These are phyloP conservation scores for Nakazawaea holstii DNA, from an alignment of 805 yeast species.

Conservation along the genomic window DNA sequence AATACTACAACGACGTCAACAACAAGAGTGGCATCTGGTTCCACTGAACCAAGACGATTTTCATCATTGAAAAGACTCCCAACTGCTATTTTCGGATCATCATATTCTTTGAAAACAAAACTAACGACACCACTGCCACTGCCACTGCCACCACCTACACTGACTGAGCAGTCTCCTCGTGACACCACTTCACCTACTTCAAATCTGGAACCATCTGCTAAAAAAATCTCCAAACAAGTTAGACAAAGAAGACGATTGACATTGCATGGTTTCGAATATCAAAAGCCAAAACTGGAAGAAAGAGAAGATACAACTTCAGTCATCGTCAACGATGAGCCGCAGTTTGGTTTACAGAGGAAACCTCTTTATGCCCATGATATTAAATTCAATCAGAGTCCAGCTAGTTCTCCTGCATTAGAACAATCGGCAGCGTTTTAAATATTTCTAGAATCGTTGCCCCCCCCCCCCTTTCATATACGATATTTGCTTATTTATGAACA, in stretches of 20 bases:
- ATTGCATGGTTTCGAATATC: slow-evolving; percentile 1
- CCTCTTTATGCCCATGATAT: slow-evolving; percentile 5
- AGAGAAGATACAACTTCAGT: neutral
- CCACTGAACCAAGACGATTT: neutral
- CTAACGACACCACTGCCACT: neutral
- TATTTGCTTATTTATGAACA: no score
- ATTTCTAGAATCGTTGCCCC: neutral
- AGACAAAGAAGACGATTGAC: slow-evolving; percentile 3
- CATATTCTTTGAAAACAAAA: neutral
- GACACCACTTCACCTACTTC: neutral
- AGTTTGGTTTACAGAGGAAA: slow-evolving; percentile 2
- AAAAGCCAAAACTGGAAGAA: neutral
- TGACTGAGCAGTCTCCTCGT: neutral
- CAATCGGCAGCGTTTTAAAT: neutral
- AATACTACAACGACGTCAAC: neutral
- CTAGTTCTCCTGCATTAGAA: slow-evolving; percentile 15
- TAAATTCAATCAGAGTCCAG: slow-evolving; percentile 16
- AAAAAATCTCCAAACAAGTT: neutral
- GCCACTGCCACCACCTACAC: neutral
- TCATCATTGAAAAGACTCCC: slow-evolving; percentile 5
- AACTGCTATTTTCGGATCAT: slow-evolving; percentile 3
- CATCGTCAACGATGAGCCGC: neutral
- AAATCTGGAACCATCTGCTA: neutral
- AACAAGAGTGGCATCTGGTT: neutral
- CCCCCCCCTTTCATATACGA: no score